These are phyloP conservation scores for Ogataea trehalophila DNA, from an alignment of 805 yeast genomes.

Conservation along the genomic window DNA sequence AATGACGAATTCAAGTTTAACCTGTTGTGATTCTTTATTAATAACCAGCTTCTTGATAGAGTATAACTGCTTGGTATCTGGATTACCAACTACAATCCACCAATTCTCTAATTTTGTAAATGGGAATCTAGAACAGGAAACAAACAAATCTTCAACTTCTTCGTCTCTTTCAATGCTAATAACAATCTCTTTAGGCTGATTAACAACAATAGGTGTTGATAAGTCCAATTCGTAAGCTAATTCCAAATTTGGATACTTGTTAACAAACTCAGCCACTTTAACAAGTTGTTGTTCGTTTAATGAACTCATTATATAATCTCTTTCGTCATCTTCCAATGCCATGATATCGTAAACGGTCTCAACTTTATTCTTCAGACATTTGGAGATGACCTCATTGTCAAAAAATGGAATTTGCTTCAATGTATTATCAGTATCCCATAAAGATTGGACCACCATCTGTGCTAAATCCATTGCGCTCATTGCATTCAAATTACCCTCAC, in stretches of 20 bases:
- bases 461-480: conserved; percentile 79
- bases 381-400: conserved; percentile 39
- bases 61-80: conserved; percentile 52
- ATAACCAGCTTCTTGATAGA: conserved; percentile 66
- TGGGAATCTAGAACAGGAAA: conserved; percentile 58
- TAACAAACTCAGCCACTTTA: conserved; percentile 81
- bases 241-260: conserved; percentile 84
- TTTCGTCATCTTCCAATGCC: conserved; percentile 60
- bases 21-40: conserved; percentile 45
- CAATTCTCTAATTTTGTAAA: conserved; percentile 58
- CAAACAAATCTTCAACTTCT: conserved; percentile 59
- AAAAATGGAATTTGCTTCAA: conserved; percentile 79
- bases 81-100: conserved; percentile 88
- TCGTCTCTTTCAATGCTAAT: conserved; percentile 67
- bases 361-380: conserved; percentile 53
- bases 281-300: conserved; percentile 43
- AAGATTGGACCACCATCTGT: conserved; percentile 83
- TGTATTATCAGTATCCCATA: conserved; percentile 78
- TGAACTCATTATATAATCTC: conserved; percentile 57
- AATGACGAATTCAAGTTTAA: conserved; percentile 51
- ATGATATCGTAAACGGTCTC: conserved; percentile 75
- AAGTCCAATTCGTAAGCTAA: conserved; percentile 47
- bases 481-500: conserved; percentile 77
- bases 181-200: conserved; percentile 41
- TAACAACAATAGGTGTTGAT: conserved; percentile 36